These are phyloP conservation scores for Paecilomyces dactylethromorphus DNA, from an alignment of 2,329 filamentous ascomycete genomes.

Conservation along the genomic window DNA sequence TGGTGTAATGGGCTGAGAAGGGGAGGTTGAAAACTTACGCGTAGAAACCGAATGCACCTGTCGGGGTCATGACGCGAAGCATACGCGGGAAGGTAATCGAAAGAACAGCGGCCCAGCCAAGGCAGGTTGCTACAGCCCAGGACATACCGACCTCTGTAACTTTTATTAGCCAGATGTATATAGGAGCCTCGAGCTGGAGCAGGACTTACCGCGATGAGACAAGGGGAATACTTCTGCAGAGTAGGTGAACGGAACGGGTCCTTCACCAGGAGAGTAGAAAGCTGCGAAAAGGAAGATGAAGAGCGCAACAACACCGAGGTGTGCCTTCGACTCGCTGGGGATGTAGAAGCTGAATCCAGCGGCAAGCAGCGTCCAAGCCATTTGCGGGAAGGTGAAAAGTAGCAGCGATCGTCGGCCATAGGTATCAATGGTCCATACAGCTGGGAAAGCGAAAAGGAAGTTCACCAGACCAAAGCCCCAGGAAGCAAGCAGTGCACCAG, in stretches of 20 bases:
- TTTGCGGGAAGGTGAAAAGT: constrained; percentile 61
- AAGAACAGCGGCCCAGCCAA: constrained; percentile 45
- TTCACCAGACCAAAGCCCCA: constrained; percentile 61
- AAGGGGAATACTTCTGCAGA: constrained; percentile 51
- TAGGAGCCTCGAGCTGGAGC: constrained; percentile 5
- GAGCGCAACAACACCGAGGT: constrained; percentile 50
- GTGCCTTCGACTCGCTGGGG: constrained; percentile 31
- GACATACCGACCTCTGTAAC: constrained; percentile 42
- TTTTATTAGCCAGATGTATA: constrained; percentile 24
- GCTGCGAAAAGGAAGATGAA: constrained; percentile 61
- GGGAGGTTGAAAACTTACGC: constrained; percentile 23
- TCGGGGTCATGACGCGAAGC: constrained; percentile 41
- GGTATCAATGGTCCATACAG: constrained; percentile 61
- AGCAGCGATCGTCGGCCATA: constrained; percentile 58
- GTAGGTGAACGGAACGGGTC: constrained; percentile 48
- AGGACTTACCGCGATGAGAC: constrained; percentile 42
- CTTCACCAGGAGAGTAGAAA: constrained; percentile 61
- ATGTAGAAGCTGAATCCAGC: constrained; percentile 56
- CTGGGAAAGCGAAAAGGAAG: constrained; percentile 60
- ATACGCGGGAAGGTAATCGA: constrained; percentile 46
- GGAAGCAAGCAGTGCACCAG: constrained; percentile 55
- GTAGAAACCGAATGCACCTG: constrained; percentile 57
- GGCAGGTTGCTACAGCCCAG: constrained; percentile 38
- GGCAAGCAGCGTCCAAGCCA: constrained; percentile 60
- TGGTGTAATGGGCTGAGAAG: constrained; percentile 5